Evolutionary conservation across 345 rosid genomes (phyloP), one percentile per base, ranked within the genome.

Genomic region (sweet orange (Citrus sinensis)): DNA sequence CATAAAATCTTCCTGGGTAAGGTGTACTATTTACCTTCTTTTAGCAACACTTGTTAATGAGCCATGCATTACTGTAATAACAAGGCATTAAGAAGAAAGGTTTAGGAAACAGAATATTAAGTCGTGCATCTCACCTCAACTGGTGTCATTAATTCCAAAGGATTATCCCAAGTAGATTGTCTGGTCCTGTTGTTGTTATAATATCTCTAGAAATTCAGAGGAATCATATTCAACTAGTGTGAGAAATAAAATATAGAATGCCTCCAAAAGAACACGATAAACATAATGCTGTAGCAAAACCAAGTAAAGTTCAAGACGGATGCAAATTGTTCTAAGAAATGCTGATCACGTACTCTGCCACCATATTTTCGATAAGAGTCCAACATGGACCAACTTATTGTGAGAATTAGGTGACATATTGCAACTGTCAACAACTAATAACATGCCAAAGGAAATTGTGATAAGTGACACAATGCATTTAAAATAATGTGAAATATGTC

Each of bases 81-180:
- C 39, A 40, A 40, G 13, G 32, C 54, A 64, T 17, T n/a, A 62
- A 60, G 8, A 67, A 82, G 34, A 40, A 40, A 78, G 13, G 51
- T 49, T 83, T 65, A 72, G 59, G 78, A 64, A 30, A 59, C 11
- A 7, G 3, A 17, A 34, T 49, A 55, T 55, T 11, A 16, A 76
- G 68, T 63, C 22, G 71, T 46, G 74, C 8, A 58, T 80, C 86
- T 90, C 83, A 92, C 98, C 99, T 96, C 99, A 86, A 84, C 82
- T 51, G 89, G 90, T 11, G 97, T 92, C 98, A 96, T 92, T 89
- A 96, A 82, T 79, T 94, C 98, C 67, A 84, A 78, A 73, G 99
- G 98, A 89, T 94, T 96, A 85, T 89, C 97, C 99, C 99, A 96
- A 70, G 89, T 88, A 70, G 98, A 94, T 85, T 81, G 87, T 74